Conservation (phyloP, 148 eudicot species). For the Rhododendron vialii region DNA sequence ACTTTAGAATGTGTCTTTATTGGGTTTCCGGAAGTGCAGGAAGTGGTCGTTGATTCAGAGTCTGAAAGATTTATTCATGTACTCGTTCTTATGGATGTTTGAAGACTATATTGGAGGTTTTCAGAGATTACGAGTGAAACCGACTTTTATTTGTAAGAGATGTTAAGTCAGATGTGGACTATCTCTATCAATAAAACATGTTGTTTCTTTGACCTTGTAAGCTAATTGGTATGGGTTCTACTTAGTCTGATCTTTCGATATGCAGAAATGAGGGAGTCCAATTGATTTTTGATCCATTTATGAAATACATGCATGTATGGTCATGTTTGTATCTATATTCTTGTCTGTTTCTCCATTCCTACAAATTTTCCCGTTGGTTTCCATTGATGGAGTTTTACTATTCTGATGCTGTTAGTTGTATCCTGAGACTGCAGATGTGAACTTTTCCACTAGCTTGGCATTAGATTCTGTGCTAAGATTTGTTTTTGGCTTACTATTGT, state of each 20-base stretch:
- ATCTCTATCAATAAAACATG: not conserved
- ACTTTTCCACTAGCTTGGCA: not conserved
- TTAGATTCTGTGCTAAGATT: not conserved
- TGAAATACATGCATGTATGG: not conserved
- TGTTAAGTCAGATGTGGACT: not conserved
- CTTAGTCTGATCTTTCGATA: not conserved
- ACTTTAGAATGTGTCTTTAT: not conserved
- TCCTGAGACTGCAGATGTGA: not conserved
- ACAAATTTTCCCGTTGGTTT: not conserved
- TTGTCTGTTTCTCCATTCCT: not conserved
- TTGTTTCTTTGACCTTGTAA: not conserved
- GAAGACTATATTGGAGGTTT: not conserved
- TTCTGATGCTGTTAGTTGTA: not conserved
- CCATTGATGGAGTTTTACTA: not conserved
- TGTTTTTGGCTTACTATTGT: not conserved
- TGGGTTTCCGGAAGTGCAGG: not conserved
- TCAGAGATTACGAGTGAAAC: not conserved
- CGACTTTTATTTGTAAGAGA: not conserved
- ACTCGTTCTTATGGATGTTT: not conserved
- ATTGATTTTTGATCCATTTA: not conserved
- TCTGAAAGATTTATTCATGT: not conserved
- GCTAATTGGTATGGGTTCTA: not conserved
- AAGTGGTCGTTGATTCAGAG: not conserved
- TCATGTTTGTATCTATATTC: not conserved
- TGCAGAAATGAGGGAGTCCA: not conserved